phyloP scores from a whole-genome alignment of 2,329 filamentous ascomycete genomes.

The Colletotrichum cuscutae region DNA sequence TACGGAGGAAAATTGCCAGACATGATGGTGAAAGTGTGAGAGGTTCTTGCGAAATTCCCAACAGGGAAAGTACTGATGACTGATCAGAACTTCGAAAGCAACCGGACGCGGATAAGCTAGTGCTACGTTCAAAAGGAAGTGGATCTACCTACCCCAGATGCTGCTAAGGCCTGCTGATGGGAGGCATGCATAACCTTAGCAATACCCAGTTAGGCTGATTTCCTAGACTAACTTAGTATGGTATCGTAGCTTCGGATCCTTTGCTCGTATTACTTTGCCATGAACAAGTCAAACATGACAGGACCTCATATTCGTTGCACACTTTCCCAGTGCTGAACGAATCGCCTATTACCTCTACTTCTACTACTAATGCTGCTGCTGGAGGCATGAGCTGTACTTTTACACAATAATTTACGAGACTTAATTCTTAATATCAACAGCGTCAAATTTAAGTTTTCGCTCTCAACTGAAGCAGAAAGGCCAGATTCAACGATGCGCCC shows the following conservation, averaged over 20 bases:
- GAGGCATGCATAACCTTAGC: constrained; percentile 7
- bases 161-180: background rate
- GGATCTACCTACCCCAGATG: constrained; percentile 1
- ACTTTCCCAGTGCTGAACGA: background rate
- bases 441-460: background rate
- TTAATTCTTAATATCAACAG: background rate
- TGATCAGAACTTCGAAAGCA: background rate
- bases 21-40: constrained; percentile 5
- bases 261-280: background rate
- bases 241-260: background rate
- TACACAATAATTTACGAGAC: too few species aligned
- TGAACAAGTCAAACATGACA: background rate
- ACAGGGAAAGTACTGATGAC: background rate
- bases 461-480: background rate
- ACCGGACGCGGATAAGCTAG: constrained; percentile 13
- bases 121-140: background rate
- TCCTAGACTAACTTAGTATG: too few species aligned
- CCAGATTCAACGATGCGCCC: constrained; percentile 13
- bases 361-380: too few species aligned
- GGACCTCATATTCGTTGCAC: background rate
- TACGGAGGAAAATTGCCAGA: background rate
- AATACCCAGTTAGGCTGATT: background rate
- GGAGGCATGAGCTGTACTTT: too few species aligned
- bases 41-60: background rate
- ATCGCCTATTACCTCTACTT: too few species aligned